Evolutionary conservation across 805 yeast species (phyloP).

Genomic region (Yarrowia sp.): DNA sequence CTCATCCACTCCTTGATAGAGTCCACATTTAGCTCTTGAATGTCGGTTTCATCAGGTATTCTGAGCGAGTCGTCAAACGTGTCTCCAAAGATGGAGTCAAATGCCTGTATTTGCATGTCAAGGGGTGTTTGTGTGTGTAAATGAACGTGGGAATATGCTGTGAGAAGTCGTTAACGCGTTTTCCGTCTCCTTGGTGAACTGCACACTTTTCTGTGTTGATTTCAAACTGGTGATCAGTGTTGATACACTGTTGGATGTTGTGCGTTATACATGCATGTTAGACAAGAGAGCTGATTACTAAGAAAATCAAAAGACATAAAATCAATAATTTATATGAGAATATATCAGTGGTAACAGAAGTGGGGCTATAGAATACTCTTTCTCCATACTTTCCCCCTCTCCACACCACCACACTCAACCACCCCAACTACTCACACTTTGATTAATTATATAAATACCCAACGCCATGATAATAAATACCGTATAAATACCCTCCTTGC

Average conservation of each 20-base stretch:
- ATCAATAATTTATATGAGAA: too few species aligned
- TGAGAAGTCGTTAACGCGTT: background rate
- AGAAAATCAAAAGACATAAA: too few species aligned
- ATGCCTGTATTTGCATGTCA: conserved; percentile 29
- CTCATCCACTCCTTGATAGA: conserved; percentile 33
- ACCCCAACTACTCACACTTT: background rate
- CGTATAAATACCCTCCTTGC: background rate
- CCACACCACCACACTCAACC: too few species aligned
- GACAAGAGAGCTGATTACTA: too few species aligned
- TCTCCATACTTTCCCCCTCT: too few species aligned
- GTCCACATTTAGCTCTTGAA: background rate
- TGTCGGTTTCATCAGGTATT: background rate
- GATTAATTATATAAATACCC: conserved; percentile 33
- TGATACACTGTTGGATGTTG: conserved; percentile 9
- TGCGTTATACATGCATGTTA: conserved; percentile 19
- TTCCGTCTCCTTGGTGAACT: background rate
- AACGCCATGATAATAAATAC: conserved; percentile 18
- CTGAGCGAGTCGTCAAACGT: conserved; percentile 26
- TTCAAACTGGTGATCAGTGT: background rate
- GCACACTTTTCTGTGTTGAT: background rate
- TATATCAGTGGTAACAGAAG: too few species aligned
- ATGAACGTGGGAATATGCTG: too few species aligned
- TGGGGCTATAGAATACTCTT: too few species aligned
- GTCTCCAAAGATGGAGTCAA: conserved; percentile 36
- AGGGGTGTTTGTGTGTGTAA: background rate